Percentiles rank a stretch among this genome's conserved stretches.
These are phyloP conservation scores for Taiwanofungus camphoratus DNA, from an alignment of 1,284 basidiomycete genomes.

Conservation along the genomic window DNA sequence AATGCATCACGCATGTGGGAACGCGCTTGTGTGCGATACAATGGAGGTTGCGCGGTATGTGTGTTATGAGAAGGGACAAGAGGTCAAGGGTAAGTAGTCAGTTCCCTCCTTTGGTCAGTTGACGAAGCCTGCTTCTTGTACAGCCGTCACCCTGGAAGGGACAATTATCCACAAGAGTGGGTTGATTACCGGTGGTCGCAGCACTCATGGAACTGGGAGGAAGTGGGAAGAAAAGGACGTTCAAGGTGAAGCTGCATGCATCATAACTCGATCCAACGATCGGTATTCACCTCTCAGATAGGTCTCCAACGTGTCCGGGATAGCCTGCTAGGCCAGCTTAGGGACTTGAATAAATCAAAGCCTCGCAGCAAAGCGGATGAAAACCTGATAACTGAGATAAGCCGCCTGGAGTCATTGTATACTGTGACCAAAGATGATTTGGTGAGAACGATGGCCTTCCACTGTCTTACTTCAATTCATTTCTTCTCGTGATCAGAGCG, in stretches of 20 bases:
- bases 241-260: constrained; percentile 57
- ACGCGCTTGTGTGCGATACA: constrained; percentile 90
- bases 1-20: constrained; percentile 95
- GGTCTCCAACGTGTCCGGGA: constrained; percentile 73
- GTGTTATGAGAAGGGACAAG: constrained; percentile 90
- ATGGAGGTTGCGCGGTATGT: constrained; percentile 90
- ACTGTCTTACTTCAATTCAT: not conserved
- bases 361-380: constrained; percentile 83
- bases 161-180: constrained; percentile 98
- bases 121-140: not conserved
- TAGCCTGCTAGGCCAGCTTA: constrained; percentile 71
- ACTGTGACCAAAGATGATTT: constrained; percentile 79
- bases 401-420: constrained; percentile 71
- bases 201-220: constrained; percentile 63
- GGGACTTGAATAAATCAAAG: constrained; percentile 78
- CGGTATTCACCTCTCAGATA: constrained; percentile 23
- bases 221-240: constrained; percentile 95
- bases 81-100: constrained; percentile 78
- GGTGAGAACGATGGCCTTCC: constrained; percentile 36
- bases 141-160: constrained; percentile 91
- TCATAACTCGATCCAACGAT: not conserved
- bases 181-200: constrained; percentile 92
- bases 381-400: constrained; percentile 69
- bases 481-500: constrained; percentile 36
- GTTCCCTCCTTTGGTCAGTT: not conserved